Evolutionary conservation across 1,284 basidiomycete genomes (phyloP).

Genomic region (Phellinidium pouzarii): DNA sequence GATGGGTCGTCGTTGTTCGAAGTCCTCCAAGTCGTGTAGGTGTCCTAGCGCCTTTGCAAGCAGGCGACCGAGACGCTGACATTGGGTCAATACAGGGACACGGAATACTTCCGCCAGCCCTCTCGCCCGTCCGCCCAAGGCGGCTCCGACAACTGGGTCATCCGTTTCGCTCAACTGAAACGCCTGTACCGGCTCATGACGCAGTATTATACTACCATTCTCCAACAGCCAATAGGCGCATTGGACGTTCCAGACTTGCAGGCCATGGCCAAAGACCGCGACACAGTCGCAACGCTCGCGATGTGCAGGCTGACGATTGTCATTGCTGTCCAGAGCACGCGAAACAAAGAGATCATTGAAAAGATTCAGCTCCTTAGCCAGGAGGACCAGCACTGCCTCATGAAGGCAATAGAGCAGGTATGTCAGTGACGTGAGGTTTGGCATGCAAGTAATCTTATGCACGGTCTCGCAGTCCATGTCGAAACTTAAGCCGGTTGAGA

Average conservation of each 20-base stretch:
- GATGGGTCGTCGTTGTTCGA: slow-evolving; percentile 71
- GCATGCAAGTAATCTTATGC: neutral
- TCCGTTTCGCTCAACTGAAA: slow-evolving; percentile 80
- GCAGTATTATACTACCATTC: slow-evolving; percentile 77
- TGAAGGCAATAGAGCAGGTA: slow-evolving; percentile 84
- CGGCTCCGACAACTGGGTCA: slow-evolving; percentile 80
- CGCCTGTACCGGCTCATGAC: slow-evolving; percentile 82
- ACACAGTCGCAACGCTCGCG: slow-evolving; percentile 58
- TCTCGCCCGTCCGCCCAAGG: slow-evolving; percentile 48
- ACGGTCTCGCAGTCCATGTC: slow-evolving; percentile 55
- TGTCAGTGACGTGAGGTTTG: neutral
- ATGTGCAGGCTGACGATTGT: slow-evolving; percentile 85
- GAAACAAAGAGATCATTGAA: slow-evolving; percentile 76
- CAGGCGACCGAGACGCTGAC: slow-evolving; percentile 10
- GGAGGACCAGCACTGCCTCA: slow-evolving; percentile 73
- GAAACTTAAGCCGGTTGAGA: slow-evolving; percentile 47
- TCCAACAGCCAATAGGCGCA: slow-evolving; percentile 64
- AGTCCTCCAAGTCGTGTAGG: slow-evolving; percentile 66
- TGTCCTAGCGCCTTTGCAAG: slow-evolving; percentile 17
- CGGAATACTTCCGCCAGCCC: slow-evolving; percentile 67
- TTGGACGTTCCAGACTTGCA: slow-evolving; percentile 79
- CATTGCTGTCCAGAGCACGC: slow-evolving; percentile 87
- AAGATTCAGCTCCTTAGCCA: slow-evolving; percentile 78
- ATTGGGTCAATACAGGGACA: slow-evolving; percentile 47
- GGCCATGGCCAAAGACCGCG: slow-evolving; percentile 71